Evolutionary conservation across 371 early-diverging fungal genomes (phyloP).

Genomic region (Rhizopus arrhizus): DNA sequence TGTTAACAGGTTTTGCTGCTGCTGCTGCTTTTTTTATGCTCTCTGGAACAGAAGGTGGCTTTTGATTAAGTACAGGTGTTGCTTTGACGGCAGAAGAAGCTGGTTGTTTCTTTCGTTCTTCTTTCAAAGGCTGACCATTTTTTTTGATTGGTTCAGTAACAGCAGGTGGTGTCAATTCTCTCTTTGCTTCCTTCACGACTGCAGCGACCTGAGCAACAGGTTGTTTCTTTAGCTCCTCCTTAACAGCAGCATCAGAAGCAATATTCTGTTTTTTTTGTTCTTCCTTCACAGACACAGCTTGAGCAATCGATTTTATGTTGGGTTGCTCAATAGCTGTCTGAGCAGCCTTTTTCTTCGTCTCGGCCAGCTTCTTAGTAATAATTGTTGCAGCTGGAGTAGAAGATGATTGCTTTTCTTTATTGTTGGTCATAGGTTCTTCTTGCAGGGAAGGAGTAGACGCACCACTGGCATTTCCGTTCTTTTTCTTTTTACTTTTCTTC

Average conservation of each 20-base stretch:
- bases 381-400: neutral
- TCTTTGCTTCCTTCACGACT: neutral
- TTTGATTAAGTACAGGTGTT: neutral
- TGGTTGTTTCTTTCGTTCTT: neutral
- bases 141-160: neutral
- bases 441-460: conserved; percentile 12
- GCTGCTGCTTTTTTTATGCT: neutral
- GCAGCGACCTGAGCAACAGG: neutral
- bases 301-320: conserved; percentile 1
- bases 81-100: neutral
- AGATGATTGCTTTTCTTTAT: conserved; percentile 1
- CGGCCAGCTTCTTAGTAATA: neutral
- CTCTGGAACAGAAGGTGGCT: conserved; percentile 1
- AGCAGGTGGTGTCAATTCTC: neutral
- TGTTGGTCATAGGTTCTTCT: neutral
- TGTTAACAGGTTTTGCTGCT: neutral
- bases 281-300: neutral
- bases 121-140: neutral
- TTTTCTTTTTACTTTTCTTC: conserved; percentile 53
- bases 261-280: neutral
- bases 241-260: neutral
- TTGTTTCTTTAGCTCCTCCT: neutral
- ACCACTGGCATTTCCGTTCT: conserved; percentile 15
- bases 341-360: neutral
- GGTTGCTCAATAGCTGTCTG: neutral